A percentile compares a stretch with the other conserved stretches of the same genome.
These are phyloP conservation scores for Sporothrix pallida DNA, from an alignment of 2,329 filamentous ascomycete species.

Conservation along the genomic window DNA sequence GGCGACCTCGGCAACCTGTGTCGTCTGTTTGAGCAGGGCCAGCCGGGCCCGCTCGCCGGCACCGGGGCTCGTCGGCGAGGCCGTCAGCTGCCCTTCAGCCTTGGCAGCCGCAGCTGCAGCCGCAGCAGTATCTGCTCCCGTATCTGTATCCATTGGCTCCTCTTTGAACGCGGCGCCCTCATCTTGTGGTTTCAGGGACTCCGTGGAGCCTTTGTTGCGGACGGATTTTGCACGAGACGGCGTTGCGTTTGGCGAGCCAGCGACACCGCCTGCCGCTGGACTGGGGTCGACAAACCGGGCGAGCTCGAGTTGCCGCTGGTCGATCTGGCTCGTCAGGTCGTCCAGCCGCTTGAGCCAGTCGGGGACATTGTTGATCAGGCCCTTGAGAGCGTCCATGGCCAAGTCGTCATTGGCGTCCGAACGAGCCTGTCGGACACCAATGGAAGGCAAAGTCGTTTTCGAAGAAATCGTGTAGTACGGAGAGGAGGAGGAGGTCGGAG, in stretches of 20 bases:
- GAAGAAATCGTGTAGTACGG: background rate
- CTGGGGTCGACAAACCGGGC: slow-evolving; percentile 48
- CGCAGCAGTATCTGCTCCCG: slow-evolving; percentile 25
- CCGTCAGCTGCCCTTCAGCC: background rate
- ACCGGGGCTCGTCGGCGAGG: slow-evolving; percentile 19
- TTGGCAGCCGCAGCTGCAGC: background rate
- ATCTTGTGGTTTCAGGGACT: slow-evolving; percentile 41
- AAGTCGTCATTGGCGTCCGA: slow-evolving; percentile 21
- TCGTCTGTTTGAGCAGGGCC: slow-evolving; percentile 29
- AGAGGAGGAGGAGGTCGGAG: background rate
- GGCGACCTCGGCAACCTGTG: slow-evolving; percentile 41
- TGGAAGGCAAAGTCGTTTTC: background rate
- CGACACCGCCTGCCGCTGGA: slow-evolving; percentile 37
- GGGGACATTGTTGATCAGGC: slow-evolving; percentile 61
- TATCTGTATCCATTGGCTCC: background rate
- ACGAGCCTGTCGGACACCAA: background rate
- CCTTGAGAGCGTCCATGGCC: slow-evolving; percentile 60
- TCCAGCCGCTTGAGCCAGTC: slow-evolving; percentile 65
- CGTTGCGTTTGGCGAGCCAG: slow-evolving; percentile 34
- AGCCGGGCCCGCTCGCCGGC: slow-evolving; percentile 33
- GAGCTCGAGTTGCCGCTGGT: slow-evolving; percentile 65
- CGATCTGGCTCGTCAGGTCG: slow-evolving; percentile 65
- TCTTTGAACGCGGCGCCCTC: slow-evolving; percentile 35
- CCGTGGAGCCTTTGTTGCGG: slow-evolving; percentile 41
- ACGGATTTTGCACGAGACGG: slow-evolving; percentile 40